Percentiles rank a stretch among this genome's conserved stretches.
Conservation (phyloP, 768 basidiomycete species). For the Punctularia strigosozonata region DNA sequence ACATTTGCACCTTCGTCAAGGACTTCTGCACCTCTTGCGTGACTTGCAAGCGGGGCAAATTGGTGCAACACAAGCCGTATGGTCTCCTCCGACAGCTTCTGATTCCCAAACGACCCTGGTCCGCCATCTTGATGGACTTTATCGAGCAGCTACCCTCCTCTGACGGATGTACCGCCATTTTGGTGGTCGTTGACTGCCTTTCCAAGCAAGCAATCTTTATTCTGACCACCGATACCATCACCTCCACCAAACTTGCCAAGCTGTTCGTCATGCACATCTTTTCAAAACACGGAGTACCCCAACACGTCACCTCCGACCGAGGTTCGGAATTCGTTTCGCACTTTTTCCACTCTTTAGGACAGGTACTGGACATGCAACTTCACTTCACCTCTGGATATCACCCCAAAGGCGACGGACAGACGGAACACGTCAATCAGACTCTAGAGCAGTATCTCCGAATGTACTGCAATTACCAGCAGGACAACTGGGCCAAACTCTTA, state of each 20-base stretch:
- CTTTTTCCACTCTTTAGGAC: too few species aligned
- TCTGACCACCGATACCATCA: constrained; percentile 5
- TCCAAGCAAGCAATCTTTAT: constrained; percentile 10
- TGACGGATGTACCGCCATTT: constrained; percentile 8
- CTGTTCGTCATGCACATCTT: constrained; percentile 7
- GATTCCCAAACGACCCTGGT: constrained; percentile 16
- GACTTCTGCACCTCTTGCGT: background rate
- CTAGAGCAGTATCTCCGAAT: constrained; percentile 18
- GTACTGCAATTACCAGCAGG: constrained; percentile 16
- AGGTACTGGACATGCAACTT: too few species aligned
- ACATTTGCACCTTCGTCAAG: background rate
- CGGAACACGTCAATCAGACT: constrained; percentile 19
- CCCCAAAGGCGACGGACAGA: too few species aligned
- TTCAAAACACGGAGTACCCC: constrained; percentile 9
- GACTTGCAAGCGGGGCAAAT: background rate
- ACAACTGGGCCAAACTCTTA: constrained; percentile 22
- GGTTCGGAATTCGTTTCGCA: constrained; percentile 5
- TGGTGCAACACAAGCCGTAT: constrained; percentile 11
- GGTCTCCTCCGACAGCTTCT: constrained; percentile 15
- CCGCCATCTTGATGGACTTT: constrained; percentile 14
- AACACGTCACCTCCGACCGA: constrained; percentile 10
- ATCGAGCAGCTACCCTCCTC: constrained; percentile 15
- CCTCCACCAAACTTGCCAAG: constrained; percentile 2
- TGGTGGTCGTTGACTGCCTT: constrained; percentile 11
- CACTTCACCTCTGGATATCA: too few species aligned